These are phyloP conservation scores for Arachis stenosperma DNA, from an alignment of 306 rosid species.

Conservation along the genomic window DNA sequence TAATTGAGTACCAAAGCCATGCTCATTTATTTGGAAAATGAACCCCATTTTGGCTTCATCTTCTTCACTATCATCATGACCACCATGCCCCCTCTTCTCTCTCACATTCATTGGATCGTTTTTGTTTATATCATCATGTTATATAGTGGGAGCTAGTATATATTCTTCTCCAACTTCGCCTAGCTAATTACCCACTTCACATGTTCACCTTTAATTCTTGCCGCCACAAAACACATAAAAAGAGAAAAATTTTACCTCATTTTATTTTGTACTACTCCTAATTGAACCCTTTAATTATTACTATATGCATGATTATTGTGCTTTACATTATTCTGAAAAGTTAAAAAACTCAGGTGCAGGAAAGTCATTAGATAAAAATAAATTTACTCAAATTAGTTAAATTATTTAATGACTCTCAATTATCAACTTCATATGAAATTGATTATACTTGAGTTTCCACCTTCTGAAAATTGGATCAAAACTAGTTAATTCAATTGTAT, in stretches of 20 bases:
- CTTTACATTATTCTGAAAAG: no score
- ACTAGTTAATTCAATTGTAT: no score
- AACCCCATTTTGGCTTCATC: constrained; percentile 69
- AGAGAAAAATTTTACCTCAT: no score
- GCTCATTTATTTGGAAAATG: constrained; percentile 88
- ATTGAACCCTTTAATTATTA: no score
- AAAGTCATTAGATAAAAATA: no score
- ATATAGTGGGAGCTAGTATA: constrained; percentile 44
- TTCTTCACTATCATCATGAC: constrained; percentile 62
- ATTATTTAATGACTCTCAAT: no score
- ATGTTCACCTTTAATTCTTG: constrained; percentile 45
- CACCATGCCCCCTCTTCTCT: constrained; percentile 38
- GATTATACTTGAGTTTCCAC: no score
- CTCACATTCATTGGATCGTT: constrained; percentile 46
- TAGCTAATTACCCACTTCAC: constrained; percentile 49
- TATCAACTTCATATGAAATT: no score
- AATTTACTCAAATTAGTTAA: no score
- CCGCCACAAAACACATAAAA: constrained; percentile 1
- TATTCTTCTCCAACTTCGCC: constrained; percentile 55
- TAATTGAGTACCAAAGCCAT: constrained; percentile 82
- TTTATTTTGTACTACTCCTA: not conserved
- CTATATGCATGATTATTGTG: no score
- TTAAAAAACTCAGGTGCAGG: no score
- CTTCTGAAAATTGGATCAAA: no score
- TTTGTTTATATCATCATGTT: constrained; percentile 54